Base-by-base conservation (phyloP, 2,329 filamentous ascomycete genomes). In the Paraphoma chrysanthemicola region DNA sequence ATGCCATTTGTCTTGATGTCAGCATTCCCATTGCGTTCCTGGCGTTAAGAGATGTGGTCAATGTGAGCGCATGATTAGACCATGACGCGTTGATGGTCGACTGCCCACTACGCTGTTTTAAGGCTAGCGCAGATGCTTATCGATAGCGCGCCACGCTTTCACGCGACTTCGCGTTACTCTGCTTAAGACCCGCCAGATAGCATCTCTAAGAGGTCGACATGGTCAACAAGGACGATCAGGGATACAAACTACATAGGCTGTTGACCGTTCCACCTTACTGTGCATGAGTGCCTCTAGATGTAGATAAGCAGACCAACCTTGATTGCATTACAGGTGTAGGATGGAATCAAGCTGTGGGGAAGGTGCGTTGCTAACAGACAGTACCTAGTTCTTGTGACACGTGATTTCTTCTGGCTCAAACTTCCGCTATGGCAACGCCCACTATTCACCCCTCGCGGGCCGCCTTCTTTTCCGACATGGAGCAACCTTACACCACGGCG, bases 1-100 rank as follows among this genome's bases (percentile, higher is more conserved):
- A 58, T 63, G 39, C 23, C 50, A 66, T 52, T 49, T 58, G 38
- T 61, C 59, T 63, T 73, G 67, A 73, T 72, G 69, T 73, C 68
- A 71, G 59, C 46, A 60, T 56, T 44, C 42, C 51, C 52, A 44
- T 36, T 42, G 51, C 54, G 23, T 42, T 49, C 29, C 44, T 44
- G 43, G 59, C 44, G 36, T 54, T 53, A 29, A 16, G 28, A 50
- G 11, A 23, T 58, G 55, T 61, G 59, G 56, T 63, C 51, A 54
- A 54, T 56, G 28, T 49, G 53, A 59, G 43, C 48, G 49, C 48
- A 59, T 59, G 49, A 55, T 54, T 59, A 54, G 44, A 29, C 30
- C 17, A 68, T 66, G 67, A 68, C 67, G 64, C 58, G 46, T 67
- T 59, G 63, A 64, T 56, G 33, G 33, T 36, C 33, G 33, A 44